Percentiles rank a stretch among this genome's conserved stretches.
These are phyloP conservation scores for Crithidia sp. DNA, from an alignment of 208 protist genomes.

Conservation along the genomic window DNA sequence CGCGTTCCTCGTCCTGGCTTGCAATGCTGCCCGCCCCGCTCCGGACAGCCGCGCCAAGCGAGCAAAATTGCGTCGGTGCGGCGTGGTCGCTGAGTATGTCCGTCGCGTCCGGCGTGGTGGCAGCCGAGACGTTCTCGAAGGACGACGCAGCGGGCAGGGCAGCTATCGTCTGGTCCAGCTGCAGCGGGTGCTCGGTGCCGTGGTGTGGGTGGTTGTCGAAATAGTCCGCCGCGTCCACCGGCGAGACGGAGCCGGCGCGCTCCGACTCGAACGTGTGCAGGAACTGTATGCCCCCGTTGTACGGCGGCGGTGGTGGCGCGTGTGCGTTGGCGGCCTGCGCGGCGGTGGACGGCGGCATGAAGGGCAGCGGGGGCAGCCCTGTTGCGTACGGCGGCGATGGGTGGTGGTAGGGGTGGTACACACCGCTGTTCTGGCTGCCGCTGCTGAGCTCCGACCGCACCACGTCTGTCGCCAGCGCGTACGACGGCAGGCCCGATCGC, in stretches of 20 bases:
- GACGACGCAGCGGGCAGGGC: neutral
- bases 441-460: slow-evolving; percentile 6
- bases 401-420: neutral
- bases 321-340: neutral
- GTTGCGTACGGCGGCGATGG: neutral
- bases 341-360: slow-evolving; percentile 1
- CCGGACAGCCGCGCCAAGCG: neutral
- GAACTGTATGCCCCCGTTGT: neutral
- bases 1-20: neutral
- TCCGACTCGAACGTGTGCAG: neutral
- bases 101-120: neutral
- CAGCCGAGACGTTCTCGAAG: neutral
- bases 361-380: neutral
- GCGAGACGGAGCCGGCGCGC: neutral
- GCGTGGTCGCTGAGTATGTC: slow-evolving; percentile 12
- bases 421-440: slow-evolving; percentile 14
- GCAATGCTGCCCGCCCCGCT: neutral
- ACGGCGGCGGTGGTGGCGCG: neutral
- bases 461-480: neutral
- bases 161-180: neutral
- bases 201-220: neutral
- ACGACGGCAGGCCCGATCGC: neutral
- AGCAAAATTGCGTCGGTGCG: neutral
- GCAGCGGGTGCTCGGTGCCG: no score
- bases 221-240: neutral